phyloP scores from a whole-genome alignment of 768 basidiomycete genomes.

The Mycena amicta region DNA sequence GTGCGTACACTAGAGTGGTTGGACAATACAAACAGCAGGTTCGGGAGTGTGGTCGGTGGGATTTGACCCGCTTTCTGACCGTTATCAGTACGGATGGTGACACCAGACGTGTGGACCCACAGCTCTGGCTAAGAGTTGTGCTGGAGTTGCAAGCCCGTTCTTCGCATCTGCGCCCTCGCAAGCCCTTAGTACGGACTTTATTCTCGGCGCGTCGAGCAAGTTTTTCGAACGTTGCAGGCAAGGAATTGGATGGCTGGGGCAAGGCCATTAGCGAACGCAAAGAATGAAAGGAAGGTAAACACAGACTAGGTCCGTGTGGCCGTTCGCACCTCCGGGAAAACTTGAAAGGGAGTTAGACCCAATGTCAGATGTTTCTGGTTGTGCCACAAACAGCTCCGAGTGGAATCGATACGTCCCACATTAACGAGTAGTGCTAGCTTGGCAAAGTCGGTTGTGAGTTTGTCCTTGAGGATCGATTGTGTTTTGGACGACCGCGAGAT shows the following conservation, averaged over 20 bases:
- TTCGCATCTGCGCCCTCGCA: constrained; percentile 51
- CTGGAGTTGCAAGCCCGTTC: constrained; percentile 52
- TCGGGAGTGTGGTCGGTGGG: constrained; percentile 72
- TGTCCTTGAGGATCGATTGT: constrained; percentile 71
- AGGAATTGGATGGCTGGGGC: constrained; percentile 80
- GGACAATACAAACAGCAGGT: constrained; percentile 70
- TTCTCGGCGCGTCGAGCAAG: constrained; percentile 76
- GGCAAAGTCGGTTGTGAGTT: constrained; percentile 73
- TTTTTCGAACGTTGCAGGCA: constrained; percentile 69
- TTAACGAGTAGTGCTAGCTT: constrained; percentile 76
- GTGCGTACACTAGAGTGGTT: constrained; percentile 54
- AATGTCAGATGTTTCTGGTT: too few relatives aligned
- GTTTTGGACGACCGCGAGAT: constrained; percentile 63
- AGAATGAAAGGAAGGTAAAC: too few relatives aligned
- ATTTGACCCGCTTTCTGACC: constrained; percentile 46
- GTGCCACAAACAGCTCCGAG: constrained; percentile 70
- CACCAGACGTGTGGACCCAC: constrained; percentile 40
- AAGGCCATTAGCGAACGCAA: too few relatives aligned
- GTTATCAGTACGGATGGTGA: constrained; percentile 10
- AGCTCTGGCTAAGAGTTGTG: constrained; percentile 55
- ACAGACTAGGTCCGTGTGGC: too few relatives aligned
- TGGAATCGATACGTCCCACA: constrained; percentile 80
- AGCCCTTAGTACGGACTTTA: constrained; percentile 74
- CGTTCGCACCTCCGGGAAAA: constrained; percentile 82
- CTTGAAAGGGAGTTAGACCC: constrained; percentile 45